phyloP scores from a whole-genome alignment of 352 stramenopile genomes.

The Globisporangium irregulare region DNA sequence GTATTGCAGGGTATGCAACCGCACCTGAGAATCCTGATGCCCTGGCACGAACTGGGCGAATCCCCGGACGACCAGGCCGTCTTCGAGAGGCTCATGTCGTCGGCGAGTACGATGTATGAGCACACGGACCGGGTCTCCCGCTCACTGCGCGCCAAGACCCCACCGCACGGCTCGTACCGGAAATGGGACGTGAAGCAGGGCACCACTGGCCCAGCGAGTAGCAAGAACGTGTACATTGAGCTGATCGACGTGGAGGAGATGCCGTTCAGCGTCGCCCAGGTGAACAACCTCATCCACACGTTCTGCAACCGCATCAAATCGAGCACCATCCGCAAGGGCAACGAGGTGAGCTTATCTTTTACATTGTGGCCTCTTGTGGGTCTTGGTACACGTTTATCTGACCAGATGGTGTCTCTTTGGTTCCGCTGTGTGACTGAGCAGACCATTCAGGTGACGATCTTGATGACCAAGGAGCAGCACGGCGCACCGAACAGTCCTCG shows the following conservation, averaged over 20 bases:
- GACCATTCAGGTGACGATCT: slow-evolving; percentile 1
- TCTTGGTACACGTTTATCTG: neutral
- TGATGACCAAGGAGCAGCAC: slow-evolving; percentile 9
- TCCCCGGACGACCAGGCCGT: neutral
- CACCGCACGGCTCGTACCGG: neutral
- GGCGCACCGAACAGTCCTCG: neutral
- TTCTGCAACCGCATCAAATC: slow-evolving; percentile 5
- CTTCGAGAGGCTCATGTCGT: slow-evolving; percentile 1
- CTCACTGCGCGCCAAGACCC: slow-evolving; percentile 1
- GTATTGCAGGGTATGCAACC: neutral
- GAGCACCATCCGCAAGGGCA: neutral
- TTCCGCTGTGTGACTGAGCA: neutral
- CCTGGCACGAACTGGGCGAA: slow-evolving; percentile 11
- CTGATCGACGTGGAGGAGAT: slow-evolving; percentile 11
- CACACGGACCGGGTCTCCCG: slow-evolving; percentile 7
- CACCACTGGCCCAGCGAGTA: neutral
- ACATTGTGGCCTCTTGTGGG: neutral
- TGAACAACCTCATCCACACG: slow-evolving; percentile 7
- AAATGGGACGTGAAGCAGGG: slow-evolving; percentile 5
- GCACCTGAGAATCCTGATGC: neutral
- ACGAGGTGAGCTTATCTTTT: neutral
- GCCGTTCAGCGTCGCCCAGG: slow-evolving; percentile 10
- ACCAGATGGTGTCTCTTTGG: neutral
- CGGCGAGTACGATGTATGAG: slow-evolving; percentile 1
- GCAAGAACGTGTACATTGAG: slow-evolving; percentile 2